Evolutionary conservation across 176 grass and related monocot species (phyloP).

Genomic region (Themeda triandra): DNA sequence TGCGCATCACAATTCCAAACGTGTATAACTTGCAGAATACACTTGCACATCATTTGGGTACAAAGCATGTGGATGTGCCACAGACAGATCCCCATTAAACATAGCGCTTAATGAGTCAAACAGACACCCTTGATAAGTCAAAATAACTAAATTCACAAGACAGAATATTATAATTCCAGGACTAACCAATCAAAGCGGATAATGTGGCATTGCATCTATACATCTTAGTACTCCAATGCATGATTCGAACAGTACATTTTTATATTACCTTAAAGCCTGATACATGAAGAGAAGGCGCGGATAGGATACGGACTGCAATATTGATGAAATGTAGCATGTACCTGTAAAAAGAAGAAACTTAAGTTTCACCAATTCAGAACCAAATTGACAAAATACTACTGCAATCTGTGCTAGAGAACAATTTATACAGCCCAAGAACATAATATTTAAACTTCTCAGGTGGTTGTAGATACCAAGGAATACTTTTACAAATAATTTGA

Average conservation of each 20-base stretch:
- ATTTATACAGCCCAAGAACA: not conserved
- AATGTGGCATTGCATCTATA: not conserved
- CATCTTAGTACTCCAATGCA: not conserved
- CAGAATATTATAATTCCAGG: not conserved
- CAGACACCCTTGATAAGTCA: not conserved
- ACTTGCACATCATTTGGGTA: conserved; percentile 7
- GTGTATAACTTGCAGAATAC: conserved; percentile 4
- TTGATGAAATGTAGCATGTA: conserved; percentile 84
- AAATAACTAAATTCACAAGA: conserved; percentile 21
- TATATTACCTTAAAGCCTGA: conserved; percentile 93
- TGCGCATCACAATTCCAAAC: conserved; percentile 13
- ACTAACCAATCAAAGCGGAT: not conserved
- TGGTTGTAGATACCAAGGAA: conserved; percentile 2
- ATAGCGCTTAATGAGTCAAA: not conserved
- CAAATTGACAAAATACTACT: conserved; percentile 8
- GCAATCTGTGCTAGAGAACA: not conserved
- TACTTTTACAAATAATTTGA: conserved; percentile 1
- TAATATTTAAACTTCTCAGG: not conserved
- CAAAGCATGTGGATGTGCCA: not conserved
- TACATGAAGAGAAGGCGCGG: conserved; percentile 85
- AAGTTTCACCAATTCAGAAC: conserved; percentile 6
- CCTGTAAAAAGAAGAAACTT: conserved; percentile 43
- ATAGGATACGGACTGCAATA: conserved; percentile 73
- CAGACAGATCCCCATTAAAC: not conserved
- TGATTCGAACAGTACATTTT: not conserved